Percentiles rank a stretch among this genome's conserved stretches.
These are phyloP conservation scores for Potentilla sterilis DNA, from an alignment of 306 rosid genomes.

Conservation along the genomic window DNA sequence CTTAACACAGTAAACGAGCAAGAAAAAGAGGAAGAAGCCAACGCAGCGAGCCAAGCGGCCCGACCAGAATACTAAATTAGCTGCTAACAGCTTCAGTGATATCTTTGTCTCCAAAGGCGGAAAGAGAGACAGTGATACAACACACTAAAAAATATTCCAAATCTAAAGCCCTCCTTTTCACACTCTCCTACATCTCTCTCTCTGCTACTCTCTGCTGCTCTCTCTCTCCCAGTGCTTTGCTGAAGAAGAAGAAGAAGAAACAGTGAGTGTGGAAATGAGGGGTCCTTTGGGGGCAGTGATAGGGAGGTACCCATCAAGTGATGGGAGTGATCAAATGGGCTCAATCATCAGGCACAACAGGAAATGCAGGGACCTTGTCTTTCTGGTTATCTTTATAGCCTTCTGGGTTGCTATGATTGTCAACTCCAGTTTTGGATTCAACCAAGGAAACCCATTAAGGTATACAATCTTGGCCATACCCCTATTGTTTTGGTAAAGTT, in stretches of 20 bases:
- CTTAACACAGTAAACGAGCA: neutral
- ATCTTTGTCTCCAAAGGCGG: slow-evolving; percentile 48
- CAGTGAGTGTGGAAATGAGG: slow-evolving; percentile 49
- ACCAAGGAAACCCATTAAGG: slow-evolving; percentile 89
- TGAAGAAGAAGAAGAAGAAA: neutral
- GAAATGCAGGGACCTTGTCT: slow-evolving; percentile 77
- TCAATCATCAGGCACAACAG: slow-evolving; percentile 81
- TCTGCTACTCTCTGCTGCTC: slow-evolving; percentile 24
- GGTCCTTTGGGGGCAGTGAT: slow-evolving; percentile 94
- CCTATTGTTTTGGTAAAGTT: slow-evolving; percentile 22
- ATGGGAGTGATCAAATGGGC: slow-evolving; percentile 70
- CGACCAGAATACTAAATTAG: slow-evolving; percentile 24
- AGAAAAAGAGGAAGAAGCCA: neutral
- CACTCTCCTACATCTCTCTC: slow-evolving; percentile 32
- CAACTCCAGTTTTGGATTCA: slow-evolving; percentile 92
- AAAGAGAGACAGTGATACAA: neutral
- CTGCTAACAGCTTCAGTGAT: neutral
- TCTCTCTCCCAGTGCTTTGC: slow-evolving; percentile 7
- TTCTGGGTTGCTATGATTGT: slow-evolving; percentile 97
- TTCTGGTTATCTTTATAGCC: slow-evolving; percentile 71
- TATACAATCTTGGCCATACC: slow-evolving; percentile 28
- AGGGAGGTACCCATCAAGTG: slow-evolving; percentile 92
- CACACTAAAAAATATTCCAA: slow-evolving; percentile 37
- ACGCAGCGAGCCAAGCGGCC: slow-evolving; percentile 32
- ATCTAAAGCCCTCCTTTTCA: slow-evolving; percentile 44